A percentile compares a stretch with the other conserved stretches of the same genome.
phyloP scores from a whole-genome alignment of 2,329 filamentous ascomycete species.

The Huntiella savannae region DNA sequence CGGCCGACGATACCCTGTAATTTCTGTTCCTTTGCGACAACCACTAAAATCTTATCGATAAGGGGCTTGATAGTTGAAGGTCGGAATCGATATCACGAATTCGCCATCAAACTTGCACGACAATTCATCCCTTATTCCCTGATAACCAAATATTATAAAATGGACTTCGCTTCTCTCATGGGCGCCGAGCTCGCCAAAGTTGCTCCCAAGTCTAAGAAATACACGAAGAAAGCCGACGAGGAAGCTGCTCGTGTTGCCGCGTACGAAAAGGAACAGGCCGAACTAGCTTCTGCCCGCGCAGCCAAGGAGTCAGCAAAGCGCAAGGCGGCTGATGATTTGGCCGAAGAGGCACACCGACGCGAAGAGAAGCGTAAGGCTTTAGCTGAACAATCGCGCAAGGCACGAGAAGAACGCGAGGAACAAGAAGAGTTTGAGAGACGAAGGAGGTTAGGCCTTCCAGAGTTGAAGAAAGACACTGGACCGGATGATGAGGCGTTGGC shows the following conservation, averaged over 20 bases:
- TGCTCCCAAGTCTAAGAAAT: slow-evolving; percentile 49
- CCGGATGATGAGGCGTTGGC: slow-evolving; percentile 21
- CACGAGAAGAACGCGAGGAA: slow-evolving; percentile 52
- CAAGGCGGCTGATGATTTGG: slow-evolving; percentile 73
- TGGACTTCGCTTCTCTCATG: slow-evolving; percentile 96
- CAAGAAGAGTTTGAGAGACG: slow-evolving; percentile 54
- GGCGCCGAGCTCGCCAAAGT: slow-evolving; percentile 76
- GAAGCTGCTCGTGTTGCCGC: slow-evolving; percentile 65
- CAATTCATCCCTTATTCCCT: too few relatives aligned
- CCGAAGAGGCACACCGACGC: slow-evolving; percentile 44
- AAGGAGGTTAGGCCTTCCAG: slow-evolving; percentile 63
- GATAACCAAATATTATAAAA: slow-evolving; percentile 19
- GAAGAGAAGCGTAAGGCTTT: slow-evolving; percentile 69
- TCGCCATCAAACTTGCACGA: too few relatives aligned
- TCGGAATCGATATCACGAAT: too few relatives aligned
- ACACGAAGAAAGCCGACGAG: slow-evolving; percentile 64
- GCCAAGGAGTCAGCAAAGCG: slow-evolving; percentile 60
- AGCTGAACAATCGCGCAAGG: slow-evolving; percentile 57
- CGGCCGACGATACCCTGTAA: too few relatives aligned
- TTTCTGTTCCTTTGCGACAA: too few relatives aligned
- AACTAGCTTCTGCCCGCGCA: slow-evolving; percentile 50
- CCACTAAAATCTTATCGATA: too few relatives aligned
- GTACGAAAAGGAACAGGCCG: slow-evolving; percentile 67
- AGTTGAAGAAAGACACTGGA: slow-evolving; percentile 28
- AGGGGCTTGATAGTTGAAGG: too few relatives aligned